A percentile compares a stretch with the other conserved stretches of the same genome.
Conservation (phyloP, 257 asterid species). For the Lycium barbarum region DNA sequence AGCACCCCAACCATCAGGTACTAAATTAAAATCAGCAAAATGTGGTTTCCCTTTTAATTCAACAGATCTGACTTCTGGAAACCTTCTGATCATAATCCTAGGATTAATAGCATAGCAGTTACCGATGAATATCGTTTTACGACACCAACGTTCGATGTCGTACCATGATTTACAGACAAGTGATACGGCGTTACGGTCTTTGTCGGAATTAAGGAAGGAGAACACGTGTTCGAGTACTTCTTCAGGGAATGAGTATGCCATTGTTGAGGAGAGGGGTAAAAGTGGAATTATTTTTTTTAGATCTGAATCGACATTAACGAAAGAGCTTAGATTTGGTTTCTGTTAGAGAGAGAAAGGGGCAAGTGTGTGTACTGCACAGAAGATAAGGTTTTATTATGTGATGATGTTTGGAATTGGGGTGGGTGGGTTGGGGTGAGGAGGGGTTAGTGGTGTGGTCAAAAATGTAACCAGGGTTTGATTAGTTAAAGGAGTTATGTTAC, state of each 20-base stretch:
- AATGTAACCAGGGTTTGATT: conserved; percentile 47
- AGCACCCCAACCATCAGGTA: conserved; percentile 96
- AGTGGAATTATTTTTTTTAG: conserved; percentile 27
- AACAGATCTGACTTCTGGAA: conserved; percentile 75
- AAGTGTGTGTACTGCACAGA: conserved; percentile 51
- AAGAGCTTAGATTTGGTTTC: too few relatives aligned
- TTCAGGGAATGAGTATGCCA: conserved; percentile 88
- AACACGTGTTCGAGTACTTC: conserved; percentile 88
- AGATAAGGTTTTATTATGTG: conserved; percentile 69
- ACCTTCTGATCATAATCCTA: conserved; percentile 69
- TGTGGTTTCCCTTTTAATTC: conserved; percentile 95
- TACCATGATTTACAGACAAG: conserved; percentile 94
- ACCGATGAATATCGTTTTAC: conserved; percentile 78
- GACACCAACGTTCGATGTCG: conserved; percentile 87
- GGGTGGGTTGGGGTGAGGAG: not conserved
- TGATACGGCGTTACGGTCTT: conserved; percentile 84
- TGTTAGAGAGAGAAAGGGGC: conserved; percentile 27
- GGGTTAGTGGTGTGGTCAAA: conserved; percentile 26
- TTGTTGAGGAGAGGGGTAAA: conserved; percentile 44
- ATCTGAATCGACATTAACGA: too few relatives aligned
- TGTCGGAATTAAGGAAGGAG: conserved; percentile 62
- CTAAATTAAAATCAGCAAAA: conserved; percentile 89
- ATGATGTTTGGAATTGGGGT: conserved; percentile 42
- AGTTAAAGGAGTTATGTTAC: not conserved
- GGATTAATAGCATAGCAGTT: conserved; percentile 89